Evolutionary conservation across 345 rosid species (phyloP).

Genomic region (Populus simonii): DNA sequence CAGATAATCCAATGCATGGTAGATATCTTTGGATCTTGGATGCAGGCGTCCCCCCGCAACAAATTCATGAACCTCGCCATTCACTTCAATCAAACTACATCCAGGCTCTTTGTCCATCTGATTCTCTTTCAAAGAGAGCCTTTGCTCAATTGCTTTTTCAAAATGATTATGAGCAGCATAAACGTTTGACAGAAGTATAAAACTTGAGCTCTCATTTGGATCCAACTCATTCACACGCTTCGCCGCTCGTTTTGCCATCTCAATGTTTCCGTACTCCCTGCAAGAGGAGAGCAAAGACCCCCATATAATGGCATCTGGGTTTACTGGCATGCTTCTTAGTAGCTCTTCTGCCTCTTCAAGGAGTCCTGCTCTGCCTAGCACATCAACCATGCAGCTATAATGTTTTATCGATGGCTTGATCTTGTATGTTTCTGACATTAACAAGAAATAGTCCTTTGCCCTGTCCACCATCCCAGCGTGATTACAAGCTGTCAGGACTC

Average conservation of each 20-base stretch:
- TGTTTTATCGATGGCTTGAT: constrained; percentile 68
- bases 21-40: constrained; percentile 52
- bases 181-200: constrained; percentile 68
- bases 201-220: constrained; percentile 55
- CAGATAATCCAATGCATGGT: constrained; percentile 40
- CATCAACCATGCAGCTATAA: constrained; percentile 64
- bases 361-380: constrained; percentile 54
- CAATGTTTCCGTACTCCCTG: constrained; percentile 46
- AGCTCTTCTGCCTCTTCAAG: constrained; percentile 65
- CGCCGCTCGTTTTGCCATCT: constrained; percentile 58
- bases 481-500: constrained; percentile 75
- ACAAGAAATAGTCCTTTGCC: constrained; percentile 46
- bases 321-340: constrained; percentile 47
- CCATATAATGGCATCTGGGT: constrained; percentile 64
- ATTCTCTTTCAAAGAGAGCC: constrained; percentile 53
- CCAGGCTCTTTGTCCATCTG: constrained; percentile 62
- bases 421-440: constrained; percentile 52
- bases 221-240: constrained; percentile 41
- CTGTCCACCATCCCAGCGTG: constrained; percentile 50
- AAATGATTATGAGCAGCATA: constrained; percentile 49
- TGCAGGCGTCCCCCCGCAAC: constrained; percentile 65
- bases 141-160: constrained; percentile 54
- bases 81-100: constrained; percentile 71
- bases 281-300: constrained; percentile 62
- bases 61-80: constrained; percentile 75